Percentiles rank a stretch among this genome's conserved stretches.
These are phyloP conservation scores for Zygnema cylindricum DNA, from an alignment of 139 green algal genomes.

Conservation along the genomic window DNA sequence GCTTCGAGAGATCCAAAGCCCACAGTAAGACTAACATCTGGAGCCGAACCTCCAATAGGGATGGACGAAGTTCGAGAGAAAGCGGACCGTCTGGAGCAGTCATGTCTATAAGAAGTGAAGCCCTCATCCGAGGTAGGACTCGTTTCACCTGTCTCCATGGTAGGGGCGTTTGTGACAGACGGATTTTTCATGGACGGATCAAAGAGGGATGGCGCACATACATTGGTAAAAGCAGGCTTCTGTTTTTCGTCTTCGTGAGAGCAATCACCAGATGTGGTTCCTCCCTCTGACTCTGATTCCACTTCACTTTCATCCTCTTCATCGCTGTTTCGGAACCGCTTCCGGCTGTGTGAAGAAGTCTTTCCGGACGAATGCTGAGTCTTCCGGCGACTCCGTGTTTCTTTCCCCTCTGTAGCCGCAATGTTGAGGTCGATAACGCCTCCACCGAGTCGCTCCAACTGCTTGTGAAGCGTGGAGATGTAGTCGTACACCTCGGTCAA, in stretches of 20 bases:
- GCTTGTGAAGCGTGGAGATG: conserved; percentile 41
- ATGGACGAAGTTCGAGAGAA: background rate
- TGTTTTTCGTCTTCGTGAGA: background rate
- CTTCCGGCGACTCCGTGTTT: background rate
- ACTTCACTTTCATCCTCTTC: conserved; percentile 46
- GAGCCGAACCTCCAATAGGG: background rate
- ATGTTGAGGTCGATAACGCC: conserved; percentile 43
- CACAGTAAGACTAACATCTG: background rate
- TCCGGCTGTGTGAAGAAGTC: background rate
- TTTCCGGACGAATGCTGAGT: background rate
- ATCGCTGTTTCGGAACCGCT: conserved; percentile 19
- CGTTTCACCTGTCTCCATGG: background rate
- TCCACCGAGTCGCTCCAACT: conserved; percentile 33
- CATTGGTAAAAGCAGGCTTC: background rate
- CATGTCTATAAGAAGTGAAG: background rate
- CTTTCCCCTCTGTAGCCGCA: conserved; percentile 15
- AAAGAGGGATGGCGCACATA: conserved; percentile 3
- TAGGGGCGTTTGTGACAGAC: background rate
- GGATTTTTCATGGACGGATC: background rate
- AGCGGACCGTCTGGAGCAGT: background rate
- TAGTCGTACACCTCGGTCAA: conserved; percentile 57
- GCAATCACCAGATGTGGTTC: background rate
- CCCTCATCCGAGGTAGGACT: background rate
- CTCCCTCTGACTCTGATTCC: conserved; percentile 35
- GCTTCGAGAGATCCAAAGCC: background rate